Base-by-base conservation (phyloP, 192 early-diverging fungal genomes). In the Neocallimastix lanati region DNA sequence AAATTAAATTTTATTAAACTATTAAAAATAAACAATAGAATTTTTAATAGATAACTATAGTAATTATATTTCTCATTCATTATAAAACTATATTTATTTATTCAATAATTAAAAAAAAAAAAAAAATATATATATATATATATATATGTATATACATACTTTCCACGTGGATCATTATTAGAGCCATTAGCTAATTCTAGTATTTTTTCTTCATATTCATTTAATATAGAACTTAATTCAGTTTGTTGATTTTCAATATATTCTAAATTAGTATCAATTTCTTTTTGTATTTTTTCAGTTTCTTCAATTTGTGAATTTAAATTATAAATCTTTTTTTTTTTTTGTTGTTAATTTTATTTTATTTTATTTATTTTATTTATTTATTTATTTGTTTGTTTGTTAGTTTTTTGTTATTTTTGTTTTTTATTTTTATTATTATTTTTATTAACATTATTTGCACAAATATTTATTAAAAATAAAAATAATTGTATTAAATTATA, bases 171-270 rank as follows among this genome's bases (percentile, higher is more conserved):
- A 79, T 83, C 80, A 77, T 81, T 79, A 77, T 83, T 81, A 83
- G 50, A 67, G 11, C 7, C 18, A n/a, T 67, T 25, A 67, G n/a
- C 6, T n/a, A 67, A 67, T 67, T 21, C 25, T 67, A 67, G 50
- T 67, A 94, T 85, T 82, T 94, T 87, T 76, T 87, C 81, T 82
- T 96, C 95, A 81, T 94, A 99, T n/a, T 86, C 84, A 78, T 93
- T 88, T 76, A 99, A 85, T 28, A 93, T 87, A n/a, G 82, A 85
- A 82, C 87, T 87, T 79, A 99, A 87, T 78, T 95, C 93, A 29
- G 84, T 84, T 81, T 97, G 95, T 85, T 96, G 96, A 35, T 87
- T 84, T 76, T 94, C 93, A 81, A 99, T 92, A 84, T 93, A 93
- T 78, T 93, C 92, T 78, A 99, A 85, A 80, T 90, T 94, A 78